Evolutionary conservation across 805 yeast genomes (phyloP).

Genomic region (Myxozyma sirexii): DNA sequence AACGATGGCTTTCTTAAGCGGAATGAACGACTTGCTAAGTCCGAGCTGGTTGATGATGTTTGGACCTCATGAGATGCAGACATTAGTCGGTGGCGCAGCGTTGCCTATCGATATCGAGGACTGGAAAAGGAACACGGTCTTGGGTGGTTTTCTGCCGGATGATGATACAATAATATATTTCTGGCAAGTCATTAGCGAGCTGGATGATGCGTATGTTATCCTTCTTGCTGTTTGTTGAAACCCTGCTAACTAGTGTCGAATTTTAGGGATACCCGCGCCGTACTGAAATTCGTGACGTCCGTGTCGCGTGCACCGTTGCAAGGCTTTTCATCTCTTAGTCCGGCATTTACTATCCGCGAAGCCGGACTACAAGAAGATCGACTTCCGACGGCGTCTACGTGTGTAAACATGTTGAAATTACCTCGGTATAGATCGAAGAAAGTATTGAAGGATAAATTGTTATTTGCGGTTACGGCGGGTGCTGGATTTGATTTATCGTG

Average conservation of each 20-base stretch:
- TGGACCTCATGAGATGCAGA: constrained; percentile 79
- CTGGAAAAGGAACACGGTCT: constrained; percentile 60
- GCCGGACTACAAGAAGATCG: constrained; percentile 59
- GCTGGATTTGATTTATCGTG: constrained; percentile 85
- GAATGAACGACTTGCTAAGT: constrained; percentile 67
- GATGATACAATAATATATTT: constrained; percentile 66
- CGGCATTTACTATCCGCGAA: constrained; percentile 77
- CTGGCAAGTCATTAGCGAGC: constrained; percentile 76
- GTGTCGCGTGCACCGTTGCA: constrained; percentile 88
- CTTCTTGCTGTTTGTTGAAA: neutral
- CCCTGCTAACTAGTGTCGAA: neutral
- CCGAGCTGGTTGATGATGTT: constrained; percentile 82
- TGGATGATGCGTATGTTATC: constrained; percentile 49
- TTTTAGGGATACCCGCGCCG: constrained; percentile 54
- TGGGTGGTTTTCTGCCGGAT: constrained; percentile 58
- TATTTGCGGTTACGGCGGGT: constrained; percentile 77
- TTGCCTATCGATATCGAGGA: constrained; percentile 72
- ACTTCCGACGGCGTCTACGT: constrained; percentile 90
- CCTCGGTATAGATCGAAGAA: constrained; percentile 76
- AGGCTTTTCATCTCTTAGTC: constrained; percentile 75
- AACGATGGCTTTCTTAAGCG: constrained; percentile 65
- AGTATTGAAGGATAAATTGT: constrained; percentile 60
- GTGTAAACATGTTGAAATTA: constrained; percentile 81
- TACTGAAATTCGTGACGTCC: constrained; percentile 88
- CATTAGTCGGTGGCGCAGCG: constrained; percentile 79